Base-by-base conservation (phyloP, 179 eudicot genomes). In the Amaranthus tricolor region DNA sequence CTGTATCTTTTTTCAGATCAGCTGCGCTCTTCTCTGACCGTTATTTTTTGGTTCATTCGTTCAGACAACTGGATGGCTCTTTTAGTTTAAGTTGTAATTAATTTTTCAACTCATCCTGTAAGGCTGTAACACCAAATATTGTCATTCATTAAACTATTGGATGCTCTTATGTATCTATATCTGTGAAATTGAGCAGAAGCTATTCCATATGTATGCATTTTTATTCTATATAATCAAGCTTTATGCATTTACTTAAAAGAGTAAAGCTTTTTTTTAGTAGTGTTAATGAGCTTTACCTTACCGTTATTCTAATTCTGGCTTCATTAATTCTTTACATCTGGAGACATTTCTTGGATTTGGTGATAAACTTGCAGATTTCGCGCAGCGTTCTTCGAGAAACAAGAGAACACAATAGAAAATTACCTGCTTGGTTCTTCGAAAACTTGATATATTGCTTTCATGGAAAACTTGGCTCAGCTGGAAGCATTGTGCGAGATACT, bases 401-500 rank as follows among this genome's bases (percentile, higher is more conserved):
- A 68, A 82, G 77, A 70, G 71, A 74, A 66, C 69, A 55, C 65
- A 47, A 31, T 72, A 78, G 71, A 74, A 73, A 21, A 17, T 11
- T 66, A 70, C 61, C 76, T 71, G 83, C 62, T 82, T 54, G 74
- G 61, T 68, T 64, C 77, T 74, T 69, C 60, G 77, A 72, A 72
- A 55, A 64, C 64, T 64, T 54, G 53, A 81, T 74, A 72, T 82
- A 31, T 79, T 79, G 76, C 71, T 83, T 78, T 70, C 82, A 81
- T 96, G 98, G 99, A 91, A 84, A 91, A 86, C 86, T 82, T 96
- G 84, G 91, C 86, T 19, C 98, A 93, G 76, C 81, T 96, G 81
- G 99, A 96, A 83, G 90, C 89, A 77, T 79, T 96, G 82, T 96
- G 99, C 60, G 98, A 94, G 80, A 89, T 94, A 83, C 98, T 96